Evolutionary conservation across 768 basidiomycete genomes (phyloP), one percentile per base, ranked within the genome.

Genomic region (Lanmaoa pseudosensibilis): DNA sequence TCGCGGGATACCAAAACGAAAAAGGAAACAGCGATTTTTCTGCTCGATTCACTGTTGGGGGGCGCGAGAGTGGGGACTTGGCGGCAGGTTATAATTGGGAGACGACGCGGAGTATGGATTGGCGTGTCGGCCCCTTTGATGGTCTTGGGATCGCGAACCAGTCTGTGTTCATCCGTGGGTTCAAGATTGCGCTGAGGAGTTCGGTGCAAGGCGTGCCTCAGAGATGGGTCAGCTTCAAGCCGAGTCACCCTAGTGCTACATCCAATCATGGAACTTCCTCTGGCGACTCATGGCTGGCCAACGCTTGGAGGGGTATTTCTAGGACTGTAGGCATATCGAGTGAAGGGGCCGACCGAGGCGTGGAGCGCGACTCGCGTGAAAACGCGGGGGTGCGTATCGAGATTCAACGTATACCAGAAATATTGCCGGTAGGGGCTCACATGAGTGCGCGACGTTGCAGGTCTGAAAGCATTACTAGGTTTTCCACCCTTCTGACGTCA

Each of bases 131-230:
- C 16, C 66, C 66, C 12, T 32, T 18, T 6, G 55, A 66, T 27
- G 44, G 48, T 7, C 43, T 15, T 11, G 58, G 46, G 3, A 21
- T 40, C 10, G n/a, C 55, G 36, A 69, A 72, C n/a, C 73, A 74
- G 46, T 50, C 60, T 23, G 62, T 72, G 21, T 69, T 73, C 36
- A 61, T 73, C 23, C 64, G 63, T 10, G 72, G 72, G 8, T 72
- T 70, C 60, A 73, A 69, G 57, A 57, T 69, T 41, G 63, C 64
- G n/a, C 18, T 65, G n/a, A 50, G 68, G 45, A 58, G 55, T 18
- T 19, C 39, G 15, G 39, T 51, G 39, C 63, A 52, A 45, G 60
- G 55, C 19, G 50, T 58, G 7, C 57, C 66, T 3, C 66, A 65
- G 50, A 70, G 27, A 39, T 59, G 63, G 56, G 51, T 57, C 36